Evolutionary conservation across 176 grass and related monocot genomes (phyloP).

Genomic region (Triticum urartu): DNA sequence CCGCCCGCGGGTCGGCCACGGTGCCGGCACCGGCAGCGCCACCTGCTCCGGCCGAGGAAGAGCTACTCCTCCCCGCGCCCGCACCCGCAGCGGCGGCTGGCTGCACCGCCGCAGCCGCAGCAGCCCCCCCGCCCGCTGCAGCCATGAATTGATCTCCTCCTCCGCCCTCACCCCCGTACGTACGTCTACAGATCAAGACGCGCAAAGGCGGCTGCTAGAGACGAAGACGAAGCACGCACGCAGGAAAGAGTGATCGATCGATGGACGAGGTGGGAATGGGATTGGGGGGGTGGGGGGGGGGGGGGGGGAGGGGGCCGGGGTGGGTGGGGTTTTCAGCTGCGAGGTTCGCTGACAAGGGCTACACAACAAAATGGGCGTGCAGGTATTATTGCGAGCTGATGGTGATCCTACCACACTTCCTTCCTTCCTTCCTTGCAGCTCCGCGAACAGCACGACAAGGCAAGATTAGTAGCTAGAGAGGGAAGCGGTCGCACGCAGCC

Average conservation of each 20-base stretch:
- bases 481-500: conserved; percentile 32
- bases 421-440: not conserved
- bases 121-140: conserved; percentile 51
- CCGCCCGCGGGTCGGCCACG: conserved; percentile 44
- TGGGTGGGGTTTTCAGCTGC: conserved; percentile 54
- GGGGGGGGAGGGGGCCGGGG: not conserved
- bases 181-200: not conserved
- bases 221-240: not conserved
- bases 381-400: conserved; percentile 69
- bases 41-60: not conserved
- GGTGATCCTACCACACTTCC: conserved; percentile 46
- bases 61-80: conserved; percentile 2
- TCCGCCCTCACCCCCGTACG: not conserved
- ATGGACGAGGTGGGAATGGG: not conserved
- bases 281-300: not conserved
- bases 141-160: not conserved
- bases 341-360: conserved; percentile 90
- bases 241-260: not conserved
- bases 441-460: not conserved
- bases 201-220: not conserved
- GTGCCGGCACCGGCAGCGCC: not conserved
- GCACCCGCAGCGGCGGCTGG: not conserved
- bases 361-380: conserved; percentile 67
- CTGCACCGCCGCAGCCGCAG: conserved; percentile 31
- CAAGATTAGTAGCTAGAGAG: not conserved